These are phyloP conservation scores for Epichloe uncinata DNA, from an alignment of 2,329 filamentous ascomycete species.

Conservation along the genomic window DNA sequence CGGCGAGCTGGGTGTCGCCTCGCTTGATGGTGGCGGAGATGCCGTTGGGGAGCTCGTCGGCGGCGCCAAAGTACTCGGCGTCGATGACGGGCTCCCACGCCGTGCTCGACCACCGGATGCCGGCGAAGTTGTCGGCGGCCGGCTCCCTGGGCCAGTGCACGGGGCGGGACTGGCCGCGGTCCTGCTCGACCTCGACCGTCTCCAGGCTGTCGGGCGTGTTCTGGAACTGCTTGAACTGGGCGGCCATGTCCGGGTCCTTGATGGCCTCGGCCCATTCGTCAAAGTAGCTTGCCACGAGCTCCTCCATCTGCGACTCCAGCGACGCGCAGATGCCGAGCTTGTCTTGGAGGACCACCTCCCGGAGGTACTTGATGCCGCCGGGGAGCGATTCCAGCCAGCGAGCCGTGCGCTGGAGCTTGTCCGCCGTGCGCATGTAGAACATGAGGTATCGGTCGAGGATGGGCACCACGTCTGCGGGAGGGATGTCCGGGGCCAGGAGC, in stretches of 20 bases:
- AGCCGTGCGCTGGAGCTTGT: slow-evolving; percentile 79
- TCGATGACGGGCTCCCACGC: slow-evolving; percentile 72
- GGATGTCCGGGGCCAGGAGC: slow-evolving; percentile 73
- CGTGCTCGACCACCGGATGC: slow-evolving; percentile 46
- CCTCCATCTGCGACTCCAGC: slow-evolving; percentile 78
- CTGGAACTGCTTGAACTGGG: slow-evolving; percentile 68
- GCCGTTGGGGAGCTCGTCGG: slow-evolving; percentile 52
- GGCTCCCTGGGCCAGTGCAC: slow-evolving; percentile 66
- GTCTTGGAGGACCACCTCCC: slow-evolving; percentile 72
- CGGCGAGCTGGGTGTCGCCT: slow-evolving; percentile 75
- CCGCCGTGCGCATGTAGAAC: slow-evolving; percentile 87
- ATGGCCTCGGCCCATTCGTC: slow-evolving; percentile 86
- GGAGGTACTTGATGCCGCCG: slow-evolving; percentile 71
- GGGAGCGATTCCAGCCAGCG: slow-evolving; percentile 77
- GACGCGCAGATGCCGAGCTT: slow-evolving; percentile 74
- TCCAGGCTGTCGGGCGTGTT: slow-evolving; percentile 64
- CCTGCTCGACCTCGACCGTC: slow-evolving; percentile 55
- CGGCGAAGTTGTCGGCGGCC: slow-evolving; percentile 58
- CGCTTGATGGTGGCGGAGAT: slow-evolving; percentile 69
- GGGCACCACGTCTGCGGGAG: slow-evolving; percentile 67
- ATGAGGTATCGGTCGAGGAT: slow-evolving; percentile 82
- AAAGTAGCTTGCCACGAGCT: slow-evolving; percentile 72
- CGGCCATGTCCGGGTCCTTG: slow-evolving; percentile 50
- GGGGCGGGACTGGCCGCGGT: slow-evolving; percentile 61
- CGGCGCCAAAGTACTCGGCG: slow-evolving; percentile 51